These are phyloP conservation scores for Talaromyces sp. DNA, from an alignment of 2,329 filamentous ascomycete genomes.

Conservation along the genomic window DNA sequence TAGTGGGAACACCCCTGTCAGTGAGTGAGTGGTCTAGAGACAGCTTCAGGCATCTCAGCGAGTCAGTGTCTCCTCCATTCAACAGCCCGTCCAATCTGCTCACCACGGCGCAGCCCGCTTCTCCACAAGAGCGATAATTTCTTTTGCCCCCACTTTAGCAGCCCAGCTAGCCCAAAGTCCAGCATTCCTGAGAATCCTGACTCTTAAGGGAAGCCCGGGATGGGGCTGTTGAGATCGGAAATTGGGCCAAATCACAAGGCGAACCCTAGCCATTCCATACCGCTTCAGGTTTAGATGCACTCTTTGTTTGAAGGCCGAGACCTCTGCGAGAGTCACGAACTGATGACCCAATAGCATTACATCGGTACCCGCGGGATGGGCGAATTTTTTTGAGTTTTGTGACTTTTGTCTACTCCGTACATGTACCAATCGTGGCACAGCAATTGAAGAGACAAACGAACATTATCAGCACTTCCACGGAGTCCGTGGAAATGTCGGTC, in stretches of 20 bases:
- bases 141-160: slow-evolving; percentile 1
- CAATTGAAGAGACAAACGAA: neutral
- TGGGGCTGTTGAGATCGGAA: slow-evolving; percentile 1
- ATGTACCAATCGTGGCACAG: neutral
- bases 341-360: slow-evolving; percentile 8
- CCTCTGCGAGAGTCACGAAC: neutral
- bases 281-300: neutral
- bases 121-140: slow-evolving; percentile 5
- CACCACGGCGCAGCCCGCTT: slow-evolving; percentile 4
- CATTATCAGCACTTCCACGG: neutral
- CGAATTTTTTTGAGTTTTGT: neutral
- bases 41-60: neutral
- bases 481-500: neutral
- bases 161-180: neutral
- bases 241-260: neutral
- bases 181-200: neutral
- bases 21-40: neutral
- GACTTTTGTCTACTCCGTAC: slow-evolving; percentile 1
- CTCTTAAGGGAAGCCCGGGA: neutral
- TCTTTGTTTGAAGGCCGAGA: neutral
- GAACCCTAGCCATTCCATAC: slow-evolving; percentile 2
- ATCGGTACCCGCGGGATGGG: slow-evolving; percentile 9
- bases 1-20: slow-evolving; percentile 8
- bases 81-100: neutral
- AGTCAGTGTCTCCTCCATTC: neutral